Evolutionary conservation across 2,329 filamentous ascomycete genomes (phyloP).

Genomic region (Exophiala alcalophila): DNA sequence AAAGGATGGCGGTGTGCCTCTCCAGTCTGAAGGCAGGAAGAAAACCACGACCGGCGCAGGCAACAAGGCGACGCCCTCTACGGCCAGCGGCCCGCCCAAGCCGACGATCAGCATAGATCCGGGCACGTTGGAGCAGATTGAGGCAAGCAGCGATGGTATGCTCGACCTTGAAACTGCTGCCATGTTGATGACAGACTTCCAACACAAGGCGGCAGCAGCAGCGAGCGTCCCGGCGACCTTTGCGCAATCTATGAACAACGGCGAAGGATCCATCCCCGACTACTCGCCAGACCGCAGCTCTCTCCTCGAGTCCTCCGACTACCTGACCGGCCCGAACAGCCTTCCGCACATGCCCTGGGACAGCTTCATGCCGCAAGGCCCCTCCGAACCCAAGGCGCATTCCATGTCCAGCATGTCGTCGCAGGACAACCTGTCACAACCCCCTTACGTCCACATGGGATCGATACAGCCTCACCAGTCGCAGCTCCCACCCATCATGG

Average conservation of each 20-base stretch:
- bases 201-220: slow-evolving; percentile 84
- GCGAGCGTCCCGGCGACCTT: slow-evolving; percentile 51
- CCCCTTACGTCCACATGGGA: slow-evolving; percentile 59
- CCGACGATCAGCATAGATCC: slow-evolving; percentile 77
- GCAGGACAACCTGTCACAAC: slow-evolving; percentile 62
- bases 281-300: slow-evolving; percentile 70
- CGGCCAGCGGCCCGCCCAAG: slow-evolving; percentile 59
- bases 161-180: slow-evolving; percentile 96
- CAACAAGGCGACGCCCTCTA: slow-evolving; percentile 60
- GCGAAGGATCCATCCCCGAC: slow-evolving; percentile 53
- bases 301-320: slow-evolving; percentile 74
- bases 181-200: slow-evolving; percentile 97
- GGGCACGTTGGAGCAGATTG: slow-evolving; percentile 85
- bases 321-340: slow-evolving; percentile 73
- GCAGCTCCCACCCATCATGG: slow-evolving; percentile 67
- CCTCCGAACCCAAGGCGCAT: slow-evolving; percentile 70
- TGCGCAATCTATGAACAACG: slow-evolving; percentile 49
- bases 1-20: slow-evolving; percentile 72
- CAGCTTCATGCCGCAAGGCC: slow-evolving; percentile 70
- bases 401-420: slow-evolving; percentile 67
- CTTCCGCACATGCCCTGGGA: slow-evolving; percentile 91
- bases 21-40: slow-evolving; percentile 34
- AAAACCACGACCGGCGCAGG: slow-evolving; percentile 53
- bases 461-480: slow-evolving; percentile 57
- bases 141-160: slow-evolving; percentile 82